Evolutionary conservation across 2,329 filamentous ascomycete species (phyloP), one percentile per base, ranked within the genome.

Genomic region (Mycosphaerella sp.): DNA sequence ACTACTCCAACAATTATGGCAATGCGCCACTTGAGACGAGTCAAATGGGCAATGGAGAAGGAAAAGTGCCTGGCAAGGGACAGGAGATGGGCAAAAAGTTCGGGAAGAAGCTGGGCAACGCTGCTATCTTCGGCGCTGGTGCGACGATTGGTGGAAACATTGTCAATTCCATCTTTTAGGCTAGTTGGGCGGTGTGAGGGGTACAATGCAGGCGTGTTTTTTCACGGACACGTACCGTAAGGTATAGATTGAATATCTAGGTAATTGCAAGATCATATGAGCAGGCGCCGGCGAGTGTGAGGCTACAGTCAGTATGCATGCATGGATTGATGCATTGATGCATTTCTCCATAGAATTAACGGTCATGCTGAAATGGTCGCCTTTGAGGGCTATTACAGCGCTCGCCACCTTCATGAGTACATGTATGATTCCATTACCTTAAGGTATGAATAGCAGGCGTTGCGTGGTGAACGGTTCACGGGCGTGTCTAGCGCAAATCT

Each of bases 41-140:
- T 45, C 77, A 75, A 48, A 68, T 71, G 59, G 57, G 73, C 68
- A 53, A 74, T 71, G 60, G 72, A 68, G 61, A 72, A 30, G 73
- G 73, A 10, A 75, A 74, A 30, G 73, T 74, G 39, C 75, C 73
- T 7, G 76, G 75, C 66, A 93, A 93, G 74, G 74, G 55, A 35
- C 55, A 60, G 43, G 55, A 60, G 42, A 56, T 56, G 51, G 58
- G 30, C 30, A 34, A 34, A 8, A 34, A 34, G 13, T 34, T 34
- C 7, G 30, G 30, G 30, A 34, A 34, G 30, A 34, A 34, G 30
- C 30, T 34, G 65, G 91, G 91, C 30, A 84, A 85, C 68, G 81
- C 81, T 40, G 89, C 89, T 25, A 89, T 96, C 60, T 95, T 95
- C 64, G 91, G 91, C 69, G 91, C 91, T 42, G 90, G 91, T 70